phyloP scores from a whole-genome alignment of 805 yeast species.

The Pichia paraexigua region DNA sequence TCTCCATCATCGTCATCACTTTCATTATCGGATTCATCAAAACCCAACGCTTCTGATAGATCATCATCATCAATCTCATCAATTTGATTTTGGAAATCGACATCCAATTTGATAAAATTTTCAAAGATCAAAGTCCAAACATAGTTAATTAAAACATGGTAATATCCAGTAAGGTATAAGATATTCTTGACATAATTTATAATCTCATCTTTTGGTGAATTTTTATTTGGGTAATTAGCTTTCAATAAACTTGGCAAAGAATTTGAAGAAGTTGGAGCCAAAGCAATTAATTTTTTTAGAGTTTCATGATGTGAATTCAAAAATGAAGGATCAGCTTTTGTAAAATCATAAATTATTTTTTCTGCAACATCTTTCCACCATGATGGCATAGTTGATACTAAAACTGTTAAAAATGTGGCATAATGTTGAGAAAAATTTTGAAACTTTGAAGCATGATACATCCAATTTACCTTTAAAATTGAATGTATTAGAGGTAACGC shows the following conservation, averaged over 20 bases:
- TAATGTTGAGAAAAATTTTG: conserved; percentile 42
- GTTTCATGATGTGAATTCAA: conserved; percentile 52
- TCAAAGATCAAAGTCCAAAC: conserved; percentile 80
- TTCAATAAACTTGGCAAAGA: conserved; percentile 52
- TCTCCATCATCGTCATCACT: conserved; percentile 26
- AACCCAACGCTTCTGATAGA: conserved; percentile 38
- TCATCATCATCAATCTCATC: conserved; percentile 79
- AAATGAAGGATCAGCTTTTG: conserved; percentile 12
- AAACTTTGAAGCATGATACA: conserved; percentile 27
- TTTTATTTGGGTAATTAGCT: conserved; percentile 72
- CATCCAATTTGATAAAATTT: conserved; percentile 78
- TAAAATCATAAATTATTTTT: conserved; percentile 58
- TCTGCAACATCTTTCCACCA: conserved; percentile 83
- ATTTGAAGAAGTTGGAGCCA: conserved; percentile 76
- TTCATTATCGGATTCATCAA: conserved; percentile 24
- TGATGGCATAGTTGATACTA: conserved; percentile 80
- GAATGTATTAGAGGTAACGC: conserved; percentile 50
- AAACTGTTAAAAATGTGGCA: conserved; percentile 63
- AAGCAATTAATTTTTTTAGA: conserved; percentile 52
- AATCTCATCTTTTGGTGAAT: conserved; percentile 44
- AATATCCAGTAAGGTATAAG: conserved; percentile 52
- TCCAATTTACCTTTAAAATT: conserved; percentile 61
- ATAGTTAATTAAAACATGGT: conserved; percentile 64
- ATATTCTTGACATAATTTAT: conserved; percentile 62
- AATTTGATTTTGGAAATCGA: conserved; percentile 80